Percentiles rank a stretch among this genome's conserved stretches.
Evolutionary conservation across 2,329 filamentous ascomycete species (phyloP).

Genomic region (Septoria petroselini): DNA sequence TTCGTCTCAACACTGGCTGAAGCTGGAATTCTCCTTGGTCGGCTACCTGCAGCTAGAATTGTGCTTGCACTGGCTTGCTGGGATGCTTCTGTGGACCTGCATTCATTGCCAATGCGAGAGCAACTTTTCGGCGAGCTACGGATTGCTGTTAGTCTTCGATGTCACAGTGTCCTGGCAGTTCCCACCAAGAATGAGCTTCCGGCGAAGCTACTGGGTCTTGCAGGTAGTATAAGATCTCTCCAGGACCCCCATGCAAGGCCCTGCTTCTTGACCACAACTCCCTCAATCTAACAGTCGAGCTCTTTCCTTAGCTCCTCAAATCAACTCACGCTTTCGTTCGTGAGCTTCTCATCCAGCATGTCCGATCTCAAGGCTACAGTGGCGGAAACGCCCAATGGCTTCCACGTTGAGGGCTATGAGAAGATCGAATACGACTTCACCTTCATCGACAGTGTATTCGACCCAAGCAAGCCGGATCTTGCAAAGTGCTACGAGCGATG

Average conservation of each 20-base stretch:
- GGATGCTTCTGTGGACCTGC: constrained; percentile 16
- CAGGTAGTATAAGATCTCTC: constrained; percentile 14
- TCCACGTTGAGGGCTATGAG: constrained; percentile 70
- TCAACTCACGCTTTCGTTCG: constrained; percentile 11
- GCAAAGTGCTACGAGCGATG: constrained; percentile 64
- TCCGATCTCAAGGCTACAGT: constrained; percentile 68
- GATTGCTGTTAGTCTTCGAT: constrained; percentile 9
- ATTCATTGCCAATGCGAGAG: constrained; percentile 5
- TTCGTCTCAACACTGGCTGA: constrained; percentile 4
- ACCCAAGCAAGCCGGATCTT: constrained; percentile 58
- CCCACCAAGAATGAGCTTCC: constrained; percentile 1
- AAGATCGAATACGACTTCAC: constrained; percentile 75
- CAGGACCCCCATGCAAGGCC: not conserved
- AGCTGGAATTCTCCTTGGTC: constrained; percentile 14
- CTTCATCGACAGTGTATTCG: constrained; percentile 68
- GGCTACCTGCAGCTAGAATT: constrained; percentile 16
- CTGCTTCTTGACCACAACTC: constrained; percentile 1
- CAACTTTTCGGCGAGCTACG: constrained; percentile 14
- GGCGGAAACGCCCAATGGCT: constrained; percentile 60
- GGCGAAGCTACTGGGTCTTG: not conserved
- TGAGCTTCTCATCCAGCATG: constrained; percentile 47
- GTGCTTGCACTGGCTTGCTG: constrained; percentile 12
- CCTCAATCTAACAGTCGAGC: constrained; percentile 11
- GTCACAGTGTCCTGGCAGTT: constrained; percentile 1
- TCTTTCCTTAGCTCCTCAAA: constrained; percentile 17